Percentiles rank a stretch among this genome's conserved stretches.
Conservation (phyloP, 306 rosid species). For the Clitoria ternatea region DNA sequence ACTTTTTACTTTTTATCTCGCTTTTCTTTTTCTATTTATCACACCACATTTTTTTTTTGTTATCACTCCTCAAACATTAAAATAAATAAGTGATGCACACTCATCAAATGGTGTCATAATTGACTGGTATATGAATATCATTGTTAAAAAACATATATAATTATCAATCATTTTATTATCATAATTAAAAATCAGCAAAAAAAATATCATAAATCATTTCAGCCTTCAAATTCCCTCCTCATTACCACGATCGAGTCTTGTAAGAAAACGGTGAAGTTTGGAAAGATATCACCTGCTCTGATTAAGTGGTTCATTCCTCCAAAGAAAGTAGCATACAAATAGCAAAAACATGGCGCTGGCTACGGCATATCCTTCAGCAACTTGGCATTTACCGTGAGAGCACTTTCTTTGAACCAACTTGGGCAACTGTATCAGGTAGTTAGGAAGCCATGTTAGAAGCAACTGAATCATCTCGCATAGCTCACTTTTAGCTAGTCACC, state of each 20-base stretch:
- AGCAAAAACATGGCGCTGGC: not conserved
- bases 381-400: not conserved
- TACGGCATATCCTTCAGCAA: constrained; percentile 3
- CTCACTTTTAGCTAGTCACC: not conserved
- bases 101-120: no score
- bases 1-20: no score
- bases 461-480: constrained; percentile 10
- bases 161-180: not conserved
- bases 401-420: not conserved
- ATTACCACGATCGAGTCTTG: not conserved
- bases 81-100: no score
- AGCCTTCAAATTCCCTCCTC: not conserved
- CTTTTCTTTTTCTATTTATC: no score
- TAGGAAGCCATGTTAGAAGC: not conserved
- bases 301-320: not conserved
- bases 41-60: no score
- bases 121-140: no score
- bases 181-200: not conserved
- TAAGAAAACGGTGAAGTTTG: not conserved
- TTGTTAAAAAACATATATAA: no score
- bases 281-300: not conserved
- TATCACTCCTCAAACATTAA: no score
- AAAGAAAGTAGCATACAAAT: not conserved
- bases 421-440: not conserved
- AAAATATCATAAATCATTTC: not conserved